phyloP scores from a whole-genome alignment of 805 yeast species.

The Saturnispora halmiae region DNA sequence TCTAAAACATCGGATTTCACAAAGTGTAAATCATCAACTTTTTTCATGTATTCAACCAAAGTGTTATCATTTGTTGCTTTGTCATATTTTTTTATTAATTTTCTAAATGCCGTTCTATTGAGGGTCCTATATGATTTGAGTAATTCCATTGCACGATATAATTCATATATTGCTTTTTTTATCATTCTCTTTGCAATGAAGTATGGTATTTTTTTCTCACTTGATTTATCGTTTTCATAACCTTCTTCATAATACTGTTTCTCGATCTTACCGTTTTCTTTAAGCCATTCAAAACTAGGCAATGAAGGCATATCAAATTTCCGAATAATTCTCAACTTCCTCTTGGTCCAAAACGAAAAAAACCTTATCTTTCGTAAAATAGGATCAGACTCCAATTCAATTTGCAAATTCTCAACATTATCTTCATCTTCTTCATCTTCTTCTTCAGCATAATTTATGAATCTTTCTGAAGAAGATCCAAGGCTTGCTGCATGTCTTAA shows the following conservation, averaged over 20 bases:
- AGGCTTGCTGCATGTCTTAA: constrained; percentile 3
- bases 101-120: constrained; percentile 83
- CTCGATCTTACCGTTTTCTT: constrained; percentile 23
- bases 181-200: constrained; percentile 57
- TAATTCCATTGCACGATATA: constrained; percentile 63
- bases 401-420: constrained; percentile 9
- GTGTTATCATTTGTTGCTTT: constrained; percentile 47
- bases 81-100: constrained; percentile 84
- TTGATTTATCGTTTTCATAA: constrained; percentile 19
- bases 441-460: too few relatives aligned
- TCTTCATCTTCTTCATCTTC: constrained; percentile 12
- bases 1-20: constrained; percentile 60
- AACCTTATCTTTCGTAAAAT: constrained; percentile 16
- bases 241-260: constrained; percentile 31
- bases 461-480: constrained; percentile 15
- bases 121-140: constrained; percentile 61
- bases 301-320: constrained; percentile 36
- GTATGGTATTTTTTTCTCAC: constrained; percentile 38
- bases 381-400: constrained; percentile 7
- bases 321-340: constrained; percentile 24
- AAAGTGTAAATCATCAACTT: constrained; percentile 50
- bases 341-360: constrained; percentile 19
- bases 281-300: constrained; percentile 31
- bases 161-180: constrained; percentile 60
- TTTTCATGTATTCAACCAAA: constrained; percentile 43